Evolutionary conservation across 2,329 filamentous ascomycete species (phyloP).

Genomic region (Apiospora rasikravindrae): DNA sequence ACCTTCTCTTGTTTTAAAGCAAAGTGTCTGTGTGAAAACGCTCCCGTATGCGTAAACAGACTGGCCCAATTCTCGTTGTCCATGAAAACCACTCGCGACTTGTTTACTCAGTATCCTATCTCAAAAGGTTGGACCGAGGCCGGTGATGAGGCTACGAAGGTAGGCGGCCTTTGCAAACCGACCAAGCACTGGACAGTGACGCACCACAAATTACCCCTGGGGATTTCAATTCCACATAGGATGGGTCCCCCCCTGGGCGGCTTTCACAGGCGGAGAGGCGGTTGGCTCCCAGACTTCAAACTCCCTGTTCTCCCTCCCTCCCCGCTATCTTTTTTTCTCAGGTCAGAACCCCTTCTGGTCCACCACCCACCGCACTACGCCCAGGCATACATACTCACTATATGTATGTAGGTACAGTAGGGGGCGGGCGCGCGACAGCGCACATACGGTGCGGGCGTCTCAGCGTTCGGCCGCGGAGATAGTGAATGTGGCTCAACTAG

Average conservation of each 20-base stretch:
- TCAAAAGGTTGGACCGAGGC: background rate
- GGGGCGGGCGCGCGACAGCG: background rate
- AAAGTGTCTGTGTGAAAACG: background rate
- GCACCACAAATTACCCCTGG: conserved; percentile 14
- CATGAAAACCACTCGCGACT: too few relatives aligned
- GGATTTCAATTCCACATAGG: conserved; percentile 11
- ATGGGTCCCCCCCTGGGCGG: conserved; percentile 4
- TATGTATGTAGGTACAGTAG: background rate
- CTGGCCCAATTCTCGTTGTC: too few relatives aligned
- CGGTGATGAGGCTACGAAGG: too few relatives aligned
- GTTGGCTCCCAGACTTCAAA: background rate
- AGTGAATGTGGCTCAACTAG: background rate
- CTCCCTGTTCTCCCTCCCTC: background rate
- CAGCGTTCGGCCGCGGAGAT: background rate
- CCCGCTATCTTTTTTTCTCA: conserved; percentile 1
- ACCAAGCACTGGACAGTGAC: background rate
- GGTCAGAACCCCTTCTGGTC: background rate
- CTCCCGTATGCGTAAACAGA: too few relatives aligned
- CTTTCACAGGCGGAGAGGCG: conserved; percentile 12
- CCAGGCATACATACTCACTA: background rate
- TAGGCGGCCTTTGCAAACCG: background rate
- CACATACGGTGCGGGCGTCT: conserved; percentile 2
- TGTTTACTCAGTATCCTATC: too few relatives aligned
- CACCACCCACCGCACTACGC: background rate
- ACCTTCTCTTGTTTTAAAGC: background rate